phyloP scores from a whole-genome alignment of 805 yeast genomes.

The Candida golubevii region DNA sequence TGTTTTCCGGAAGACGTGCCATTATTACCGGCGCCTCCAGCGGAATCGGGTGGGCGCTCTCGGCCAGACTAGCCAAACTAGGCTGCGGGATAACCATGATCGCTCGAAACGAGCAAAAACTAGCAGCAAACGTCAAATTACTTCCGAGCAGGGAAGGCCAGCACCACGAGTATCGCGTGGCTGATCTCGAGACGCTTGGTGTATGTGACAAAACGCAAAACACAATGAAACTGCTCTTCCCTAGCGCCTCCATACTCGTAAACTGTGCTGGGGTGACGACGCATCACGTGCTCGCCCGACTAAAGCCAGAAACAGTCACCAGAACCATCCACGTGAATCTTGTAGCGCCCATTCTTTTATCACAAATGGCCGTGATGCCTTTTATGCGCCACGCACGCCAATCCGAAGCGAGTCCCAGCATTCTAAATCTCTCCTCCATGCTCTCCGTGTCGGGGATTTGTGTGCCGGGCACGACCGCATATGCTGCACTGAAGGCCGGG shows the following conservation, averaged over 20 bases:
- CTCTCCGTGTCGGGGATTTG: slow-evolving; percentile 39
- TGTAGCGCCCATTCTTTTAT: slow-evolving; percentile 54
- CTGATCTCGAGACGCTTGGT: slow-evolving; percentile 26
- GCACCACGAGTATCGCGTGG: slow-evolving; percentile 28
- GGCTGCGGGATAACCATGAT: slow-evolving; percentile 53
- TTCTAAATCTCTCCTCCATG: slow-evolving; percentile 66
- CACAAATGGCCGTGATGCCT: slow-evolving; percentile 47
- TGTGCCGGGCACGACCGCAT: slow-evolving; percentile 57
- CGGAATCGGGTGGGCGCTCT: slow-evolving; percentile 62
- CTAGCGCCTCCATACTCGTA: slow-evolving; percentile 43
- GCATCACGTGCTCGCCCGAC: slow-evolving; percentile 43
- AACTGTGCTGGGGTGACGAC: slow-evolving; percentile 71
- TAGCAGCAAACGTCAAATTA: slow-evolving; percentile 20
- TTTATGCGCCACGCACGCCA: slow-evolving; percentile 40
- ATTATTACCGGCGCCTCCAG: slow-evolving; percentile 65
- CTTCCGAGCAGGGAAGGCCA: slow-evolving; percentile 13
- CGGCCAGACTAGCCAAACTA: slow-evolving; percentile 41
- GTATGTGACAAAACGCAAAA: neutral
- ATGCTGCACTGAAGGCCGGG: slow-evolving; percentile 70
- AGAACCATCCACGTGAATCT: slow-evolving; percentile 53
- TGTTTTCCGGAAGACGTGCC: slow-evolving; percentile 34
- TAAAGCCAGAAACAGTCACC: slow-evolving; percentile 39
- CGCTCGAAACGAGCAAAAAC: slow-evolving; percentile 40
- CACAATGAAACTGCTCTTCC: slow-evolving; percentile 20
- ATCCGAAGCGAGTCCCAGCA: slow-evolving; percentile 25